phyloP scores from a whole-genome alignment of 2,329 filamentous ascomycete species.

The Seiridium unicorne region DNA sequence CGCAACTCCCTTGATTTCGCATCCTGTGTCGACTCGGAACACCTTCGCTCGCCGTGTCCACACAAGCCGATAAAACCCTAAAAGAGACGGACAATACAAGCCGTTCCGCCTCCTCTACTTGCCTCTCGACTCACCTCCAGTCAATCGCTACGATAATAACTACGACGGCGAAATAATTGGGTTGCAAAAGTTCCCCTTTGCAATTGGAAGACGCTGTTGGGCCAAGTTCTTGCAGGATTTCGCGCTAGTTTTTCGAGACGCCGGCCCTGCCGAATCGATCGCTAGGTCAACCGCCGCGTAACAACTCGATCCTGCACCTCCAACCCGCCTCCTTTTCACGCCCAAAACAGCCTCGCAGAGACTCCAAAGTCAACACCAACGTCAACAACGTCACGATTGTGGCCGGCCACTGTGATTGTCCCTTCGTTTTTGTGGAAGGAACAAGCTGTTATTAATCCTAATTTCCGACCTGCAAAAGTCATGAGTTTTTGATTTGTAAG shows the following conservation, averaged over 20 bases:
- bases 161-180: background rate
- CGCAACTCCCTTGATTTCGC: background rate
- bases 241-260: conserved; percentile 3
- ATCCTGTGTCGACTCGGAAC: conserved; percentile 5
- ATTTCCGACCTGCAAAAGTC: background rate
- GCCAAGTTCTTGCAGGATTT: background rate
- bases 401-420: conserved; percentile 7
- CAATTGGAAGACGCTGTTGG: background rate
- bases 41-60: conserved; percentile 9
- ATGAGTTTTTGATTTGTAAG: conserved; percentile 8
- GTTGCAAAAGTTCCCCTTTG: background rate
- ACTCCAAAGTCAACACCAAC: background rate
- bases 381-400: conserved; percentile 6
- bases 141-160: conserved; percentile 7
- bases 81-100: conserved; percentile 1
- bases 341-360: background rate
- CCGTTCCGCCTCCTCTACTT: background rate
- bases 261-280: conserved; percentile 5
- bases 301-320: background rate
- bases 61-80: conserved; percentile 2
- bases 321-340: background rate
- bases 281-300: conserved; percentile 7
- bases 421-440: conserved; percentile 1
- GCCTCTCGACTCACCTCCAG: conserved; percentile 1
- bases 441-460: conserved; percentile 5